Percentiles rank a stretch among this genome's conserved stretches.
Evolutionary conservation across 305 asterid species (phyloP).

Genomic region (Fraxinus xanthoxyloides): DNA sequence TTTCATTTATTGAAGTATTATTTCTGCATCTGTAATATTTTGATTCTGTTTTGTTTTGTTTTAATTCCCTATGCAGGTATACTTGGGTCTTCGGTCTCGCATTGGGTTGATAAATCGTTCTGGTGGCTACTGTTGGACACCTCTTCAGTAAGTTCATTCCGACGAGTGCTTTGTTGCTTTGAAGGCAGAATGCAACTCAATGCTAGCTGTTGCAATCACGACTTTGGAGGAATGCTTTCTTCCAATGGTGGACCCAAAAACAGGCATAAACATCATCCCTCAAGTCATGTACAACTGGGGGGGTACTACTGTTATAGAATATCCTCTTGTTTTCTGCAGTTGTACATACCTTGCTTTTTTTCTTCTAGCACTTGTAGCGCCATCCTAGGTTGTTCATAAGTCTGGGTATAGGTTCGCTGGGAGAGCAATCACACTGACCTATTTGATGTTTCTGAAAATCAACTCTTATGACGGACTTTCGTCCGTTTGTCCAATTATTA

Average conservation of each 20-base stretch:
- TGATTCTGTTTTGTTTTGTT: not conserved
- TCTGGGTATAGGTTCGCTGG: not conserved
- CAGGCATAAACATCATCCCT: constrained; percentile 93
- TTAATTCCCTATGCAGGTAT: constrained; percentile 49
- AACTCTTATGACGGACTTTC: not conserved
- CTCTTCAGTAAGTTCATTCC: constrained; percentile 60
- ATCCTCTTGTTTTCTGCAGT: constrained; percentile 16
- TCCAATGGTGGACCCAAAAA: constrained; percentile 67
- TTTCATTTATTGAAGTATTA: not conserved
- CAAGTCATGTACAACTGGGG: constrained; percentile 93
- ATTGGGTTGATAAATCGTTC: constrained; percentile 58
- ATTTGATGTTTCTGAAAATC: not conserved
- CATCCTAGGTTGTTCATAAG: constrained; percentile 7
- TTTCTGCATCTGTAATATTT: not conserved
- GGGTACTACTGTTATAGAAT: constrained; percentile 52
- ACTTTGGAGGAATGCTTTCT: constrained; percentile 64
- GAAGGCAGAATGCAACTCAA: constrained; percentile 66
- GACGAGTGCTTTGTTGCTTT: constrained; percentile 35
- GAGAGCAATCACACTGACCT: not conserved
- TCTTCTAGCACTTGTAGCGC: not conserved
- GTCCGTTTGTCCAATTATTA: not conserved
- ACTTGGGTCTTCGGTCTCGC: constrained; percentile 65
- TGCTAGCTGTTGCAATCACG: constrained; percentile 61
- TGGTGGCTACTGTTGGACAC: constrained; percentile 74
- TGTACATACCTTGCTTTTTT: not conserved